These are phyloP conservation scores for Cynanchum wilfordii DNA, from an alignment of 257 asterid species.

Conservation along the genomic window DNA sequence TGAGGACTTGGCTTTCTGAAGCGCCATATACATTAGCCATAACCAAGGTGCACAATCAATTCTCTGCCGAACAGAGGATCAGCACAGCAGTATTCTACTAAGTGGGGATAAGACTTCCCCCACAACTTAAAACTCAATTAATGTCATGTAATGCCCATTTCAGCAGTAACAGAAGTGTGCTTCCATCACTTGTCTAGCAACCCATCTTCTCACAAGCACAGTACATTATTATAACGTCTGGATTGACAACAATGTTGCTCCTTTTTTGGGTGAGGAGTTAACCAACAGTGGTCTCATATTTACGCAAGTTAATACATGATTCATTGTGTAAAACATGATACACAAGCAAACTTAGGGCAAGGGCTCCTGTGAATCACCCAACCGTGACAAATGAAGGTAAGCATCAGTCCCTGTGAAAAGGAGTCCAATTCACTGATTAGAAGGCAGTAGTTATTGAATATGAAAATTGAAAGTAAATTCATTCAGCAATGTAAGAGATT, in stretches of 20 bases:
- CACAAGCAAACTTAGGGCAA: conserved; percentile 27
- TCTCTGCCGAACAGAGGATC: neutral
- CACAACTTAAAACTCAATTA: neutral
- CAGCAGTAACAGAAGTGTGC: neutral
- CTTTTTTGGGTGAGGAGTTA: neutral
- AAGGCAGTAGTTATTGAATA: neutral
- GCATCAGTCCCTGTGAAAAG: conserved; percentile 45
- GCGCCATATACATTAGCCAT: neutral
- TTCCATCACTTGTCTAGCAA: neutral
- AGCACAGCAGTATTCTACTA: neutral
- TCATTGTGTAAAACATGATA: neutral
- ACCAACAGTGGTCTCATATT: neutral
- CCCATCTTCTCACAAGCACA: neutral
- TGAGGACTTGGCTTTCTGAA: neutral
- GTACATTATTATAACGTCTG: neutral
- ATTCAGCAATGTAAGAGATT: neutral
- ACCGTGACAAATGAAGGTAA: conserved; percentile 45
- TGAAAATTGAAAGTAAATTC: neutral
- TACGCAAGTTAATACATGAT: neutral
- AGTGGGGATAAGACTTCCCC: neutral
- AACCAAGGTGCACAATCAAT: neutral
- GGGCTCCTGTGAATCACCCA: conserved; percentile 55
- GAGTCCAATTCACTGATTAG: neutral
- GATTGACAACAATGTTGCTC: neutral
- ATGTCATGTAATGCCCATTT: neutral